Conservation (phyloP, 768 basidiomycete species). For the Termitomyces titanicus region DNA sequence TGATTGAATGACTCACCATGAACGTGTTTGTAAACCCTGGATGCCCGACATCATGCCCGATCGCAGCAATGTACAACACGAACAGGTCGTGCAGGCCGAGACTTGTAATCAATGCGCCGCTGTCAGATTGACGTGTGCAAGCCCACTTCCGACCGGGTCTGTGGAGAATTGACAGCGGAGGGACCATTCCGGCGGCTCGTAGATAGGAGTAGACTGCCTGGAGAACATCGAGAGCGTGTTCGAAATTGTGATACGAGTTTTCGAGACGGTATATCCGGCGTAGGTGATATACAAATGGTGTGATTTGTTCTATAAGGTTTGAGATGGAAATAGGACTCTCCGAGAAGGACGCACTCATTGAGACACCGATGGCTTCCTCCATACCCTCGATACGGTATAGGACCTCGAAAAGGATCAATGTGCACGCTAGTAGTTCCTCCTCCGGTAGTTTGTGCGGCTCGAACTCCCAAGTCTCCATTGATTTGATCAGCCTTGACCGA, state of each 20-base stretch:
- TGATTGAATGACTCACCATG: constrained; percentile 59
- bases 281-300: constrained; percentile 80
- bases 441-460: constrained; percentile 82
- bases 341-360: constrained; percentile 46
- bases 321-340: constrained; percentile 13
- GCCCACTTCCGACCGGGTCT: constrained; percentile 43
- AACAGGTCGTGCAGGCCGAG: constrained; percentile 74
- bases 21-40: constrained; percentile 93
- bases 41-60: constrained; percentile 97
- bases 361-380: constrained; percentile 51
- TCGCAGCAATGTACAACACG: constrained; percentile 83
- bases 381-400: constrained; percentile 79
- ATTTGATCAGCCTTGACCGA: constrained; percentile 60
- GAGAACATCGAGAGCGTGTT: constrained; percentile 94
- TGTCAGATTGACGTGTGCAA: constrained; percentile 31
- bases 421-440: constrained; percentile 78
- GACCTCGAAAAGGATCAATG: constrained; percentile 83
- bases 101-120: constrained; percentile 35
- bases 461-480: constrained; percentile 83
- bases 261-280: constrained; percentile 85
- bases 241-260: constrained; percentile 97
- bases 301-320: constrained; percentile 57
- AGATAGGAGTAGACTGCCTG: constrained; percentile 91
- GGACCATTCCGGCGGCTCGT: constrained; percentile 73
- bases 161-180: constrained; percentile 66